Conservation (phyloP, 306 rosid species). For the apple (Malus domestica) region DNA sequence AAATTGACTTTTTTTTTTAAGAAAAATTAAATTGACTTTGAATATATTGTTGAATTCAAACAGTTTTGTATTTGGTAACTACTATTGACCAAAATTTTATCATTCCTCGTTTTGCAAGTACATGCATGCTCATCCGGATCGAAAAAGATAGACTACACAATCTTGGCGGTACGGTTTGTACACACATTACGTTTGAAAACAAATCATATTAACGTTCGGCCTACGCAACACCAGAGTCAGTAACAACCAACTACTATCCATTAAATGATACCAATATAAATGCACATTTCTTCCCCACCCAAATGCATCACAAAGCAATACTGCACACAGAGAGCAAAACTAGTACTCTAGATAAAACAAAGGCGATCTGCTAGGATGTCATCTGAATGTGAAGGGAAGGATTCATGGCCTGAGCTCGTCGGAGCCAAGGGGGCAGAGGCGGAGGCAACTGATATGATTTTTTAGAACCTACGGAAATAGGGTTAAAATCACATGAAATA, state of each 20-base stretch:
- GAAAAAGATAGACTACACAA: background rate
- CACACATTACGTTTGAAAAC: too few relatives aligned
- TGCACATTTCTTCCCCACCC: background rate
- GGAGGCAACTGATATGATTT: background rate
- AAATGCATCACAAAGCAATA: background rate
- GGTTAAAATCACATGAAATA: too few relatives aligned
- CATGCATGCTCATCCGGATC: too few relatives aligned
- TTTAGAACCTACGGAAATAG: too few relatives aligned
- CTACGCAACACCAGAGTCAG: background rate
- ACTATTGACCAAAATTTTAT: too few relatives aligned
- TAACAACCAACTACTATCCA: background rate
- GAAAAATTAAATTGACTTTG: too few relatives aligned
- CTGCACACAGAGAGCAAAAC: background rate
- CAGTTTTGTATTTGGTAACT: too few relatives aligned
- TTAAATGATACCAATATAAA: background rate
- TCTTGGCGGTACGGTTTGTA: background rate
- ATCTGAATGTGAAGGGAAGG: constrained; percentile 15
- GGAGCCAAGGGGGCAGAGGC: constrained; percentile 38
- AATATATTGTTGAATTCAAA: too few relatives aligned
- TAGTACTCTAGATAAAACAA: background rate
- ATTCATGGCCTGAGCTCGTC: constrained; percentile 52
- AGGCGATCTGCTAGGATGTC: background rate
- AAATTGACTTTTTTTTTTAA: too few relatives aligned
- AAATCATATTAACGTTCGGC: background rate
- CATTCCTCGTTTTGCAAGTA: too few relatives aligned